Base-by-base conservation (phyloP, 2,329 filamentous ascomycete genomes). In the Aspergillus novoparasiticus region DNA sequence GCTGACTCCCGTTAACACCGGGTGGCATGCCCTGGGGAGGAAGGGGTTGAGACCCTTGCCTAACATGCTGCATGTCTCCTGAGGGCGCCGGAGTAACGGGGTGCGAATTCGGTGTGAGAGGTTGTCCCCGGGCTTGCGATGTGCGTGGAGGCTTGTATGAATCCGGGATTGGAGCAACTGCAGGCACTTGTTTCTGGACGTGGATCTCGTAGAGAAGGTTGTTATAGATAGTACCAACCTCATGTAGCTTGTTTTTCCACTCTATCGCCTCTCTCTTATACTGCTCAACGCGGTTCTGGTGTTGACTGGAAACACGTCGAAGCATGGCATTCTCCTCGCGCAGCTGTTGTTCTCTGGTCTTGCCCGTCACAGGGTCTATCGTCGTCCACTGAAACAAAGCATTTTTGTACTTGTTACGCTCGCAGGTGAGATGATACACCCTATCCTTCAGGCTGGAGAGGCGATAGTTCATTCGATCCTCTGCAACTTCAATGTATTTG, bases 401-500 rank as follows among this genome's bases (percentile, higher is more conserved):
- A n/a, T 66, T 70, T 32, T 68, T 71, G 50, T 73, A 73, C 51
- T 70, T 71, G 53, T 74, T 69, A 2, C 75, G 73, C 45, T 78
- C 74, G 6, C 63, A 62, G 3, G 64, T 69, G n/a, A 76, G 61
- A 8, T 65, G 62, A 28, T 69, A 68, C 9, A 76, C 57, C 26
- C 67, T 69, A 26, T 67, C 63, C 26, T 66, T 69, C 46, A 72
- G 66, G 14, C 62, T 64, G 16, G 66, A 30, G 1, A 78, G 41
- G 14, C 72, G 71, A 28, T 65, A 23, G 16, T 66, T 65, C n/a
- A 72, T 61, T 12, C 66, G 66, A 5, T 71, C 66, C 12, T 72
- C 62, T 3, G 68, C 65, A 23, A 72, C 68, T 57, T 72, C 68
- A 26, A 75, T 66, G 12, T 62, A 73, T 60, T 67, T 71, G 39